A percentile compares a stretch with the other conserved stretches of the same genome.
Conservation (phyloP, 2,329 filamentous ascomycete species). For the Calonectria fujianensis region DNA sequence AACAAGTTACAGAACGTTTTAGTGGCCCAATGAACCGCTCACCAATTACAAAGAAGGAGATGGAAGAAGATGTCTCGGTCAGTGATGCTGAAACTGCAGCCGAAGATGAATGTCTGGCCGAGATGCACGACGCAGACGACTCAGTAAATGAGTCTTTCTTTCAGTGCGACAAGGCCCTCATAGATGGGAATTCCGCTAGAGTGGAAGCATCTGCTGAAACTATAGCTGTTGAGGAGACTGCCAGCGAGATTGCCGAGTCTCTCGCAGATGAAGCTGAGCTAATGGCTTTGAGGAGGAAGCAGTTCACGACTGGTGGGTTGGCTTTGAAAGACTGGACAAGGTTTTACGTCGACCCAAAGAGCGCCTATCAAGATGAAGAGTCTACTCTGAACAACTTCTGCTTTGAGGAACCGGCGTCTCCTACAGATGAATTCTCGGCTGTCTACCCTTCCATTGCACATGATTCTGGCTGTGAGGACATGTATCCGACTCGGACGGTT, state of each 20-base stretch:
- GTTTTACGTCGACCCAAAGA: no score
- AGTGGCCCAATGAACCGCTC: background rate
- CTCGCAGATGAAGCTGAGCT: background rate
- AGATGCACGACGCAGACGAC: background rate
- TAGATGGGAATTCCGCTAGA: background rate
- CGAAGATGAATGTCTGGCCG: background rate
- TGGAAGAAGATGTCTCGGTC: background rate
- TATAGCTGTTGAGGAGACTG: no score
- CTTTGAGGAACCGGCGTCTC: background rate
- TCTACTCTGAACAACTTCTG: background rate
- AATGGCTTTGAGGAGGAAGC: no score
- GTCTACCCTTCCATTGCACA: background rate
- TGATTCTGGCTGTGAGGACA: background rate
- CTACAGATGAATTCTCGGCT: background rate
- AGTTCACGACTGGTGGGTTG: no score
- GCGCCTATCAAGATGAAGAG: background rate
- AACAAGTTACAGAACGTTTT: background rate
- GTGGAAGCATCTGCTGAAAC: background rate
- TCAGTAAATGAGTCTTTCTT: background rate
- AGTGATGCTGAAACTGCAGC: background rate
- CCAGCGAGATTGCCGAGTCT: no score
- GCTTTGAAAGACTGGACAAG: no score
- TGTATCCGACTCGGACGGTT: background rate
- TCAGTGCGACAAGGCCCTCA: background rate
- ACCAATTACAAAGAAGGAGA: background rate